Base-by-base conservation (phyloP, 305 asterid species). In the Fraxinus baroniana region DNA sequence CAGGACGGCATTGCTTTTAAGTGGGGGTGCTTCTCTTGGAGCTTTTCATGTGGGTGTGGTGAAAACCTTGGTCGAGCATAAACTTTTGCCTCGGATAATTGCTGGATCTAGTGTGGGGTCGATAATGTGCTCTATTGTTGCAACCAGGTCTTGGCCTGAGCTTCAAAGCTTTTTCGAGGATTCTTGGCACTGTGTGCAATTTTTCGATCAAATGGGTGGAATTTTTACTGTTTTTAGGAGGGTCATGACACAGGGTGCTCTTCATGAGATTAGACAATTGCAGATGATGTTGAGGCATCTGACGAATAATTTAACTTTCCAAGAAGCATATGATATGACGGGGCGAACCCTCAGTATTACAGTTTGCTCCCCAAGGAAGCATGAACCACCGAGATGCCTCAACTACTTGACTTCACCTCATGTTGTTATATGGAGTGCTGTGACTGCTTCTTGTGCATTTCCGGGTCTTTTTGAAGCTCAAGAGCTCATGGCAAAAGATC, bases 401-500 rank as follows among this genome's bases (percentile, higher is more conserved):
- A 95, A 93, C 84, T 95, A 95, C 92, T 87, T 95, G 91, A 95
- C 99, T 76, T 92, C 99, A 1, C 99, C 99, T 28, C 98, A 94
- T 87, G 95, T 95, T 1, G 97, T 95, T 30, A 94, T 95, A 86
- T 95, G 99, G 99, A 95, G 99, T 64, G 99, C 97, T 0, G 99
- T 95, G 81, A 93, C 96, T 1, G 98, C 99, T 60, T 95, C 99
- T 7, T 95, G 99, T 89, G 98, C 99, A 12, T 95, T 95, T 77
- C 98, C 98, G 0, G 99, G 99, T 26, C 97, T 94, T 71, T 95
- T 95, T 37, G 99, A 94, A 89, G 98, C 98, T 77, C 99, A 95
- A 82, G 98, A 95, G 85, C 96, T 95, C n/a, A 95, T 95, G 99
- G 99, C 97, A 0, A 95, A 95, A 86, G 90, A 93, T 83, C 89